Percentiles rank a stretch among this genome's conserved stretches.
Conservation (phyloP, 345 rosid genomes). For the Syzygium oleosum region DNA sequence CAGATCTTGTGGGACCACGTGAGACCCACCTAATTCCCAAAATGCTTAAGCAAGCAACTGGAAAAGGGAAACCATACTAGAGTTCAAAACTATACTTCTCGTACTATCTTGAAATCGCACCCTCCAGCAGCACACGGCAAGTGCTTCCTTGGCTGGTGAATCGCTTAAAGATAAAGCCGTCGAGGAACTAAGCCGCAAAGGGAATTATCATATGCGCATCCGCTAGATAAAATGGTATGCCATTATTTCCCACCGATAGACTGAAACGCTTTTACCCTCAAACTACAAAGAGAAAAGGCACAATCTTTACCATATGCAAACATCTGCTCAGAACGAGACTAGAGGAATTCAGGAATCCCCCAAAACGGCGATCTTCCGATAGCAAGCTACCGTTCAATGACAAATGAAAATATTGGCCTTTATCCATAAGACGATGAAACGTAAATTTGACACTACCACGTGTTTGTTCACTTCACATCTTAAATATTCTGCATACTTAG, state of each 20-base stretch:
- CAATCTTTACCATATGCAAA: not conserved
- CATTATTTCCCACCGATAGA: not conserved
- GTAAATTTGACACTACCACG: not conserved
- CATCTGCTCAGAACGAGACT: not conserved
- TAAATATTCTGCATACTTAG: not conserved
- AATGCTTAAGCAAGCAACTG: not conserved
- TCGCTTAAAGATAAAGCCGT: not conserved
- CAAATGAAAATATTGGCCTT: not conserved
- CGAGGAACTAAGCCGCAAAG: not conserved
- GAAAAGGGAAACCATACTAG: not conserved
- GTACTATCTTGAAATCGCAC: not conserved
- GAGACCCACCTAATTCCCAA: not conserved
- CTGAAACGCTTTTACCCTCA: not conserved
- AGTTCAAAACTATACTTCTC: not conserved
- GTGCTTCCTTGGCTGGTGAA: not conserved
- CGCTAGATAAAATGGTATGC: not conserved
- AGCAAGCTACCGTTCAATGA: not conserved
- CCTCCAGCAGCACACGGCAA: not conserved
- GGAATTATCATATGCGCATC: not conserved
- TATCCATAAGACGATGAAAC: not conserved
- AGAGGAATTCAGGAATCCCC: not conserved
- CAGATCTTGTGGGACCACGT: not conserved
- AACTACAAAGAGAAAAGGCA: not conserved
- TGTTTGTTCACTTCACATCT: not conserved
- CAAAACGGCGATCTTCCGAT: not conserved